phyloP scores from a whole-genome alignment of 169 alveolate species.

The Plasmodium cynomolgi region DNA sequence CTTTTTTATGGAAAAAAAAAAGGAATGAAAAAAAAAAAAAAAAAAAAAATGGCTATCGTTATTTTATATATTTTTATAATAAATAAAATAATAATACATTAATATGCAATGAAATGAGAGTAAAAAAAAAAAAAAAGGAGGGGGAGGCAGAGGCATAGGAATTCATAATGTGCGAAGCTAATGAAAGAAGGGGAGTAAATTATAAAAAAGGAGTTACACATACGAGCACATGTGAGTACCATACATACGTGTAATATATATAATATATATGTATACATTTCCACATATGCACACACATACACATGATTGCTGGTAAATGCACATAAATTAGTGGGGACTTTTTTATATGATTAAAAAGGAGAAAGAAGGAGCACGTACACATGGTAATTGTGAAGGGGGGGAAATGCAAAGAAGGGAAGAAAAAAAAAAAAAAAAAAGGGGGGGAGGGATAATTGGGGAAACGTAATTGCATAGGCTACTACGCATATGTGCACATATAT shows the following conservation, averaged over 20 bases:
- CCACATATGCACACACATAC: constrained; percentile 1
- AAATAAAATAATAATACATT: neutral
- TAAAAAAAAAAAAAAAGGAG: neutral
- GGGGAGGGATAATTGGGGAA: neutral
- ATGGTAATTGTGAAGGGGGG: neutral
- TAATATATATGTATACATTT: constrained; percentile 4
- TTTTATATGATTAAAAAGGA: neutral
- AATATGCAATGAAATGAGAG: neutral
- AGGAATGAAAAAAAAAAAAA: neutral
- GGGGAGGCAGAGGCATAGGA: neutral
- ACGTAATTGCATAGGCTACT: constrained; percentile 3
- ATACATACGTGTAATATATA: neutral
- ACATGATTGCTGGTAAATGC: neutral
- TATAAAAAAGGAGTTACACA: neutral
- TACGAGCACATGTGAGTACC: neutral
- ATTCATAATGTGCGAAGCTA: neutral
- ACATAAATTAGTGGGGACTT: neutral
- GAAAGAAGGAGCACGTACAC: neutral
- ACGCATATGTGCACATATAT: neutral
- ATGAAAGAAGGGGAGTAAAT: neutral
- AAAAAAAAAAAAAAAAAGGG: neutral
- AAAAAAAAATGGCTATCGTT: neutral
- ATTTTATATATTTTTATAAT: constrained; percentile 1
- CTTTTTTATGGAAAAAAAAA: neutral
- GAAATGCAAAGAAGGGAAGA: neutral